phyloP scores from a whole-genome alignment of 352 stramenopile species.

The Phytophthora syringae region DNA sequence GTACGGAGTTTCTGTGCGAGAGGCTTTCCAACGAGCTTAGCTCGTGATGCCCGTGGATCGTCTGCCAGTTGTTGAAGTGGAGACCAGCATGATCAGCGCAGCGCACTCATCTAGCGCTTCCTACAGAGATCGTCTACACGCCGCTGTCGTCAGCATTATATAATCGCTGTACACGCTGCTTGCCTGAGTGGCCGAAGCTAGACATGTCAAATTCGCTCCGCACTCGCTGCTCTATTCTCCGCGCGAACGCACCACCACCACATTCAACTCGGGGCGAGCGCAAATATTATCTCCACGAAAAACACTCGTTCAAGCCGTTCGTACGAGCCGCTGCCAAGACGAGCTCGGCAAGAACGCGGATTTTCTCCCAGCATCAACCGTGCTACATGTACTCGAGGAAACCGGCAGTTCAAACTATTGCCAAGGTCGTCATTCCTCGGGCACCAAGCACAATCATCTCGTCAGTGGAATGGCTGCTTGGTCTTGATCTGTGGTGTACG shows the following conservation, averaged over 20 bases:
- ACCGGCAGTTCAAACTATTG: conserved; percentile 30
- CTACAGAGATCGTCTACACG: not conserved
- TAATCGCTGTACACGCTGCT: not conserved
- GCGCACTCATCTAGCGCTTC: not conserved
- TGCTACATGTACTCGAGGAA: conserved; percentile 9
- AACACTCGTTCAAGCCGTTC: not conserved
- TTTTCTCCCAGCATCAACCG: conserved; percentile 4
- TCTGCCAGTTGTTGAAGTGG: not conserved
- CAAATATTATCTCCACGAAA: conserved; percentile 20
- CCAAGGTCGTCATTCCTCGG: conserved; percentile 12
- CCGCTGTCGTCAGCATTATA: not conserved
- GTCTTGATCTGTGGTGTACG: too few relatives aligned
- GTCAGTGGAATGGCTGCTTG: too few relatives aligned
- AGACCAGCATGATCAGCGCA: not conserved
- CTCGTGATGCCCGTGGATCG: not conserved
- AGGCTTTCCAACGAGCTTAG: not conserved
- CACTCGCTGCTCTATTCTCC: not conserved
- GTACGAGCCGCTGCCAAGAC: not conserved
- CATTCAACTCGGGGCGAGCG: not conserved
- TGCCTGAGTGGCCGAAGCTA: too few relatives aligned
- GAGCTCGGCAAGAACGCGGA: not conserved
- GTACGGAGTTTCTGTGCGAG: not conserved
- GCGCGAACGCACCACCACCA: not conserved
- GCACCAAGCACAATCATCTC: conserved; percentile 4
- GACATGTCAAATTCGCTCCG: not conserved